phyloP scores from a whole-genome alignment of 805 yeast genomes.

The Pichia scutulata region DNA sequence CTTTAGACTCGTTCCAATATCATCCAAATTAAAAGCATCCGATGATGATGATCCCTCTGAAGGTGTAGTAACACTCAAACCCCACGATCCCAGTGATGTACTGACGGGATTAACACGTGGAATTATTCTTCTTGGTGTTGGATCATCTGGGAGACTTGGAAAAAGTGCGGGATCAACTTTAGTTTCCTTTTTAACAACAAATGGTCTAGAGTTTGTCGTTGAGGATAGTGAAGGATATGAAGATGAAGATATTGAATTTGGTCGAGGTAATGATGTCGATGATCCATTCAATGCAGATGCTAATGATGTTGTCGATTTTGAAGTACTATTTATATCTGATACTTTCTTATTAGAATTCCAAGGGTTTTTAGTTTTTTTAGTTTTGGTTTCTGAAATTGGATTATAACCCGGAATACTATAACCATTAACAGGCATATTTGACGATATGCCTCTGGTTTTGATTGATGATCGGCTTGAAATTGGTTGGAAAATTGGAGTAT shows the following conservation, averaged over 20 bases:
- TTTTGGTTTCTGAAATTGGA: constrained; percentile 2
- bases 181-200: background rate
- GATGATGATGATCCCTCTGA: constrained; percentile 2
- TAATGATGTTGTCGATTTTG: constrained; percentile 3
- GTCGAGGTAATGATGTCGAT: constrained; percentile 9
- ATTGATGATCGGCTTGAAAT: background rate
- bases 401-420: constrained; percentile 16
- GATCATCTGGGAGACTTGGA: constrained; percentile 32
- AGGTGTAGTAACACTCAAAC: constrained; percentile 7
- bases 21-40: constrained; percentile 18
- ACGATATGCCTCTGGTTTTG: constrained; percentile 13
- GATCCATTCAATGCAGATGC: background rate
- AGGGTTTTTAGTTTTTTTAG: constrained; percentile 4
- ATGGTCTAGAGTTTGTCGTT: background rate
- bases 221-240: constrained; percentile 6
- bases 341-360: constrained; percentile 24
- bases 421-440: constrained; percentile 14
- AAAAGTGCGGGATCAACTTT: constrained; percentile 18
- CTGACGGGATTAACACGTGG: constrained; percentile 54
- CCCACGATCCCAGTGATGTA: constrained; percentile 28
- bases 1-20: constrained; percentile 13
- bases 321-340: constrained; percentile 12
- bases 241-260: background rate
- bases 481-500: constrained; percentile 5
- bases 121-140: constrained; percentile 33